Conservation (phyloP, 495 filamentous ascomycete species). For the Pseudotulostoma volvatum region DNA sequence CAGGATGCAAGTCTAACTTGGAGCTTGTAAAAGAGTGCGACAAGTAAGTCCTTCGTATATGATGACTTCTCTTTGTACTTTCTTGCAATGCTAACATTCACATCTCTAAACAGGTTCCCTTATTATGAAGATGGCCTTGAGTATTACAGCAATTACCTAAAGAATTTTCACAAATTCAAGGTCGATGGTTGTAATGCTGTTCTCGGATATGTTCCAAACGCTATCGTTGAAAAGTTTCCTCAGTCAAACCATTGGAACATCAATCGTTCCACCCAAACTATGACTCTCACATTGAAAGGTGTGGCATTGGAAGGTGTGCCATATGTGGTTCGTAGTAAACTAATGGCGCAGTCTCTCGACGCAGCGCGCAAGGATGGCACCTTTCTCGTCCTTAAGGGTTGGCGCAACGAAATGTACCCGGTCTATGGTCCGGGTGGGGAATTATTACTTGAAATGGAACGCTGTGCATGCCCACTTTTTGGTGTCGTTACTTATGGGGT, state of each 20-base stretch:
- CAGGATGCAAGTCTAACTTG: conserved; percentile 38
- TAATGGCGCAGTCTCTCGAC: conserved; percentile 47
- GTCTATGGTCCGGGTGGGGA: too few species aligned
- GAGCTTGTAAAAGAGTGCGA: conserved; percentile 42
- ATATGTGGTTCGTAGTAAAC: conserved; percentile 39
- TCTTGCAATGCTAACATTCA: conserved; percentile 6
- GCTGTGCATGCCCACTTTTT: too few species aligned
- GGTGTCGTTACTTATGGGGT: too few species aligned
- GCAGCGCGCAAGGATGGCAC: too few species aligned
- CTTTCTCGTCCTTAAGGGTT: conserved; percentile 66
- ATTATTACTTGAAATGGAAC: too few species aligned
- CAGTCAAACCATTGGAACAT: conserved; percentile 38
- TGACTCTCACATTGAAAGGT: too few species aligned
- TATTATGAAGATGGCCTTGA: conserved; percentile 40
- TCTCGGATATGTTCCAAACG: too few species aligned
- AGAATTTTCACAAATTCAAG: conserved; percentile 38
- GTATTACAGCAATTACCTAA: conserved; percentile 30
- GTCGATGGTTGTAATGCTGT: conserved; percentile 32
- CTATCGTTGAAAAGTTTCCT: too few species aligned
- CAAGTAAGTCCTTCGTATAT: too few species aligned
- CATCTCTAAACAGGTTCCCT: too few species aligned
- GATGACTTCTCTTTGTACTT: too few species aligned
- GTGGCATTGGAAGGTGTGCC: conserved; percentile 20
- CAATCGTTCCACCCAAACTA: conserved; percentile 28
- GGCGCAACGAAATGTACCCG: conserved; percentile 76